These are phyloP conservation scores for Sporothrix sp. DNA, from an alignment of 2,329 filamentous ascomycete genomes.

Conservation along the genomic window DNA sequence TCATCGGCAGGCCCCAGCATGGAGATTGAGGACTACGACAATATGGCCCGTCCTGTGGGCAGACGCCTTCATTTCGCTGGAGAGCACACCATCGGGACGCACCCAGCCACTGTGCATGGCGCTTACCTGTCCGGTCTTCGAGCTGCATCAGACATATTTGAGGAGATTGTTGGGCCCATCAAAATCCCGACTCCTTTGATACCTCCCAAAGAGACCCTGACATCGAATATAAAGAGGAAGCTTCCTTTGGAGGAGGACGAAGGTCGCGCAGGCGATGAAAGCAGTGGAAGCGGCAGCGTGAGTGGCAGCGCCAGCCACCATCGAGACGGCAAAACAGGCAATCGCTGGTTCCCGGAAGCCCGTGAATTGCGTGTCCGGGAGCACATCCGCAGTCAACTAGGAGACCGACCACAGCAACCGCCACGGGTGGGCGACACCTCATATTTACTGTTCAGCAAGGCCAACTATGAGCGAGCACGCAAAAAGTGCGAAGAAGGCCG, in stretches of 20 bases:
- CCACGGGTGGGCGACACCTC: slow-evolving; percentile 69
- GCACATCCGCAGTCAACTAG: slow-evolving; percentile 48
- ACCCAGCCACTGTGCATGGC: slow-evolving; percentile 93
- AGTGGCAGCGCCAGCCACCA: slow-evolving; percentile 29
- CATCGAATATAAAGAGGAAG: slow-evolving; percentile 45
- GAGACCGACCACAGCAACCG: slow-evolving; percentile 65
- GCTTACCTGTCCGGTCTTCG: slow-evolving; percentile 90
- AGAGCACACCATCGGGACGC: slow-evolving; percentile 90
- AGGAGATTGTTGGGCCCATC: slow-evolving; percentile 72
- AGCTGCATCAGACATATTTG: slow-evolving; percentile 76
- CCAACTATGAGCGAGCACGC: slow-evolving; percentile 55
- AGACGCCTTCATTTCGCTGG: slow-evolving; percentile 83
- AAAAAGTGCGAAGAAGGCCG: slow-evolving; percentile 55
- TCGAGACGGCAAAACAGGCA: slow-evolving; percentile 18
- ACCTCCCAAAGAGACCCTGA: slow-evolving; percentile 44
- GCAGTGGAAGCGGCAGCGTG: slow-evolving; percentile 22
- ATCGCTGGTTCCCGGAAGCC: slow-evolving; percentile 43
- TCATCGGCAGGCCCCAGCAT: slow-evolving; percentile 84
- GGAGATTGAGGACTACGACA: slow-evolving; percentile 78
- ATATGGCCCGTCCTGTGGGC: slow-evolving; percentile 74
- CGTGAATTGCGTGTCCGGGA: slow-evolving; percentile 47
- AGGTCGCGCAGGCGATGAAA: neutral
- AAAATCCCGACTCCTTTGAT: slow-evolving; percentile 67
- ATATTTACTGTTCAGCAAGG: slow-evolving; percentile 82
- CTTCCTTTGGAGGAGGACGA: slow-evolving; percentile 15